Conservation (phyloP, 179 eudicot species). For the Silene coronaria region DNA sequence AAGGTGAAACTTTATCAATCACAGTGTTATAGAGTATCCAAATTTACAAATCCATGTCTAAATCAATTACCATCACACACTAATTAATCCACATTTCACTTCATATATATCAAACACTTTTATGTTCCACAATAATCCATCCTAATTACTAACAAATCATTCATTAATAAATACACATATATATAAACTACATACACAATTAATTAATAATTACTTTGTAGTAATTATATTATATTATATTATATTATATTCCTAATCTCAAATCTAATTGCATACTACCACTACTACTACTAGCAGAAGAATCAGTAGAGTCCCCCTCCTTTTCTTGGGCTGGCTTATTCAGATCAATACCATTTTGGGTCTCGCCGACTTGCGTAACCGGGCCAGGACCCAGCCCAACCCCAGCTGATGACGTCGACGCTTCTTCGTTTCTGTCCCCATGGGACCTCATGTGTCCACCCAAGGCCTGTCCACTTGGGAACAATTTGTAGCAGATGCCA, state of each 20-base stretch:
- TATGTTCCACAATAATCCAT: too few species aligned
- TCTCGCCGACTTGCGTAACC: neutral
- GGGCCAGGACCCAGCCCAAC: neutral
- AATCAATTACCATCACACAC: too few species aligned
- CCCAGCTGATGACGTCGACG: constrained; percentile 5
- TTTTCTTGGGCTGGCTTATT: constrained; percentile 22
- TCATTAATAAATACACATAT: too few species aligned
- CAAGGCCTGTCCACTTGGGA: constrained; percentile 78
- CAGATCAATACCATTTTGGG: constrained; percentile 25
- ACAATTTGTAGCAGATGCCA: constrained; percentile 53
- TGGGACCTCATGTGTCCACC: constrained; percentile 95
- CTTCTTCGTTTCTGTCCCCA: constrained; percentile 44
- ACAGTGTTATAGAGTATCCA: too few species aligned
- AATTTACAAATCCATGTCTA: too few species aligned
- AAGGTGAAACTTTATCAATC: too few species aligned
- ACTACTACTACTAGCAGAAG: neutral
- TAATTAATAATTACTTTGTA: neutral
- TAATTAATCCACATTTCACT: too few species aligned
- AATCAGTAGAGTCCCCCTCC: neutral
- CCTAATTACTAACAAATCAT: too few species aligned
- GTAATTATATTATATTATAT: too few species aligned
- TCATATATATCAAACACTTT: too few species aligned
- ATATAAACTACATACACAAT: too few species aligned
- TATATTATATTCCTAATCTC: constrained; percentile 31
- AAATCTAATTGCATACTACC: constrained; percentile 26